Percentiles rank a stretch among this genome's conserved stretches.
Evolutionary conservation across 2,329 filamentous ascomycete species (phyloP).

Genomic region (Gaeumannomyces tritici): DNA sequence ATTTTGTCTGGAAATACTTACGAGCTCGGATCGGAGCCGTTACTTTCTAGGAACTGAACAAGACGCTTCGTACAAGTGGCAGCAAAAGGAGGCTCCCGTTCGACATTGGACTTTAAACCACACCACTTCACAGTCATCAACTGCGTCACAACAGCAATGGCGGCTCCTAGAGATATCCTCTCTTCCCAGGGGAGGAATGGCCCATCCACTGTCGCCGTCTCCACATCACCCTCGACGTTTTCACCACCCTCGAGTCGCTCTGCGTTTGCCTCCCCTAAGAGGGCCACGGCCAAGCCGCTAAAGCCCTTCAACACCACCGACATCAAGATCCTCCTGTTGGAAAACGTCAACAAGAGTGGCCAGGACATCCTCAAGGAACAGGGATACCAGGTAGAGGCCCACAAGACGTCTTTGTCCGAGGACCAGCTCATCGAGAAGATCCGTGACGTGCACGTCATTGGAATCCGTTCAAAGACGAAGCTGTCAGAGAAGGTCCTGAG

Average conservation of each 20-base stretch:
- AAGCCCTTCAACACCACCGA: constrained; percentile 95
- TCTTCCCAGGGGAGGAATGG: constrained; percentile 26
- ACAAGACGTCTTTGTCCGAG: constrained; percentile 84
- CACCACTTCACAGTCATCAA: too few relatives aligned
- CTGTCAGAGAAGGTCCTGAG: constrained; percentile 75
- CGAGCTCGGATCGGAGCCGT: too few relatives aligned
- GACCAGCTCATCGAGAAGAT: constrained; percentile 97
- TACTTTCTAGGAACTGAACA: too few relatives aligned
- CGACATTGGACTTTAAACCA: neutral
- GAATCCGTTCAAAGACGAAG: constrained; percentile 96
- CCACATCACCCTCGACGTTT: constrained; percentile 68
- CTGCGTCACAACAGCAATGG: constrained; percentile 6
- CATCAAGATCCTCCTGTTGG: constrained; percentile 89
- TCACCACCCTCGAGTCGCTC: constrained; percentile 57
- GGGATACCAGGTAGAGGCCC: constrained; percentile 90
- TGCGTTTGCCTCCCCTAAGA: constrained; percentile 28
- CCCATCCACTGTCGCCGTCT: constrained; percentile 56
- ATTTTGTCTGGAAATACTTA: too few relatives aligned
- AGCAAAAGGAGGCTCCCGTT: neutral
- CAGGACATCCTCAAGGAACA: constrained; percentile 72
- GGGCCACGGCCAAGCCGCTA: constrained; percentile 57
- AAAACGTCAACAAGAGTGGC: constrained; percentile 92
- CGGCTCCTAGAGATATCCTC: constrained; percentile 14
- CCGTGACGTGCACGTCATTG: constrained; percentile 90
- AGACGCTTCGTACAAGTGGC: neutral